Evolutionary conservation across 2,329 filamentous ascomycete species (phyloP).

Genomic region (Pestalotiopsis sp.): DNA sequence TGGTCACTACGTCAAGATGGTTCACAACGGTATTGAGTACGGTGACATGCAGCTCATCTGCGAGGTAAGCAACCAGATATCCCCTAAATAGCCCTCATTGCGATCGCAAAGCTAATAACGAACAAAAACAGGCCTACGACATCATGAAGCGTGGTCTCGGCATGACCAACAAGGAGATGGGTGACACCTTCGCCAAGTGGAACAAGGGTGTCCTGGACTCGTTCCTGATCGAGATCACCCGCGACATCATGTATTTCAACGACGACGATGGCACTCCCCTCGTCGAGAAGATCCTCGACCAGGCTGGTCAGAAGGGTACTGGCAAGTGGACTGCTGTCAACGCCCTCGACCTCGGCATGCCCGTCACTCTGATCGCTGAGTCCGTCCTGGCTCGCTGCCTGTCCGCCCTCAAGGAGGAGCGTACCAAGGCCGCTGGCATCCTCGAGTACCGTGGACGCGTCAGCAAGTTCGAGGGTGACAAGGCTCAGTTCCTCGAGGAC

Average conservation of each 20-base stretch:
- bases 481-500: conserved; percentile 91
- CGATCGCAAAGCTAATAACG: background rate
- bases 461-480: conserved; percentile 85
- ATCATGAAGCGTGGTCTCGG: conserved; percentile 99
- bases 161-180: conserved; percentile 89
- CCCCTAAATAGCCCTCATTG: background rate
- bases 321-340: conserved; percentile 99
- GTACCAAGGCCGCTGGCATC: conserved; percentile 76
- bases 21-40: conserved; percentile 99
- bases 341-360: conserved; percentile 96
- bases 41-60: conserved; percentile 99
- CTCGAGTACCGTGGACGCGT: conserved; percentile 75
- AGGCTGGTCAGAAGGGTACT: conserved; percentile 98
- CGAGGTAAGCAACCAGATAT: conserved; percentile 66
- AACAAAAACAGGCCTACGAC: conserved; percentile 79
- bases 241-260: conserved; percentile 98
- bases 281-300: conserved; percentile 98
- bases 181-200: conserved; percentile 92
- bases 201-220: conserved; percentile 98
- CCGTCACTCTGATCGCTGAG: conserved; percentile 97
- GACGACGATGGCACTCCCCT: conserved; percentile 90
- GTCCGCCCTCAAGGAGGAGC: conserved; percentile 93
- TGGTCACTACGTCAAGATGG: conserved; percentile 99
- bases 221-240: conserved; percentile 99
- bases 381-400: conserved; percentile 94